Percentiles rank a stretch among this genome's conserved stretches.
Evolutionary conservation across 345 rosid genomes (phyloP).

Genomic region (Hibiscus syriacus): DNA sequence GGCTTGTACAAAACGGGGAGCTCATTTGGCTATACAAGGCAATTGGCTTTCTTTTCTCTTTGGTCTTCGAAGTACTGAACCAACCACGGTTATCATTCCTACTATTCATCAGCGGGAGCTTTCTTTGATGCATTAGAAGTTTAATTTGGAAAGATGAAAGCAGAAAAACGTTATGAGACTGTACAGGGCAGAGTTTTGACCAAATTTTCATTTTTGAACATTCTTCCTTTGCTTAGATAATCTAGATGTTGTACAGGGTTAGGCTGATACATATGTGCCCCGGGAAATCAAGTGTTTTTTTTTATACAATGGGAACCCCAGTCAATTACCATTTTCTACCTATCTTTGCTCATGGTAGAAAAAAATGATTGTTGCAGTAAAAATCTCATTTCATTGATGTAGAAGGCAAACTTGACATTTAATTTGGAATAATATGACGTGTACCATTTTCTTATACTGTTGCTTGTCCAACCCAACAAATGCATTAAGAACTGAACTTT

Average conservation of each 20-base stretch:
- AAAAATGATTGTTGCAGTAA: no score
- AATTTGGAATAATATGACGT: neutral
- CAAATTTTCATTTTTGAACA: constrained; percentile 2
- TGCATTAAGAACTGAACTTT: no score
- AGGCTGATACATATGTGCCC: neutral
- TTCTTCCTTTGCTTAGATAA: constrained; percentile 15
- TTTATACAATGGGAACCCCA: neutral
- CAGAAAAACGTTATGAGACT: constrained; percentile 13
- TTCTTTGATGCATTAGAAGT: constrained; percentile 3
- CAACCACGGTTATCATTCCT: neutral
- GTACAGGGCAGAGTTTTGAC: constrained; percentile 22
- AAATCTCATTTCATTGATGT: constrained; percentile 10
- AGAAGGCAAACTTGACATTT: neutral
- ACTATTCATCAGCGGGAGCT: constrained; percentile 4
- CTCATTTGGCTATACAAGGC: neutral
- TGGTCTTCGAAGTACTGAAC: neutral
- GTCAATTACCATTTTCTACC: neutral
- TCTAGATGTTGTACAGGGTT: constrained; percentile 23
- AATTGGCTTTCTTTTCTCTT: neutral
- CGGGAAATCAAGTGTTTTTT: constrained; percentile 3
- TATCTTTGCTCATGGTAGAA: constrained; percentile 6
- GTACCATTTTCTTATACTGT: no score
- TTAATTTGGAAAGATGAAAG: constrained; percentile 3
- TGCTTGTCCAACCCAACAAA: no score
- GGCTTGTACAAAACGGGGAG: neutral